These are phyloP conservation scores for Aureobasidium musti DNA, from an alignment of 2,329 filamentous ascomycete species.

Conservation along the genomic window DNA sequence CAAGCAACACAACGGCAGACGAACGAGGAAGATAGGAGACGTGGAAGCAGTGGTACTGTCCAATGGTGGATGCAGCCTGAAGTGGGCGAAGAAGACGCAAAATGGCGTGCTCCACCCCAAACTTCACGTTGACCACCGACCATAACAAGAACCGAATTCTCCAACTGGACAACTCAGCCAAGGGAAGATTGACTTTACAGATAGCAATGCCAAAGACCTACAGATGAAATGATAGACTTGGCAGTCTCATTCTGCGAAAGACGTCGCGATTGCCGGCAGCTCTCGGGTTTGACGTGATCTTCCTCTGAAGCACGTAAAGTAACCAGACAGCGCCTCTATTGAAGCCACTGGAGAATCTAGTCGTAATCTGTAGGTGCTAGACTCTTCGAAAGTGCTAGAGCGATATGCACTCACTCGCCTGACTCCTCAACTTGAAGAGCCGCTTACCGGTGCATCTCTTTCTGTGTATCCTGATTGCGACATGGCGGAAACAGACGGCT, in stretches of 20 bases:
- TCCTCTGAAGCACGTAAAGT: neutral
- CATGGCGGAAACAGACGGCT: too few relatives aligned
- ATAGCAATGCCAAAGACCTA: neutral
- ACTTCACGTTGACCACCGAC: neutral
- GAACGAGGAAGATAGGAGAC: neutral
- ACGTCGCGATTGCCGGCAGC: neutral
- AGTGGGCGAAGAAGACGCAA: neutral
- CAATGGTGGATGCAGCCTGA: neutral
- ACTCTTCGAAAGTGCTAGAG: too few relatives aligned
- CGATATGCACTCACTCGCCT: neutral
- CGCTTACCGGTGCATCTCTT: neutral
- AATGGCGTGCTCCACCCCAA: constrained; percentile 10
- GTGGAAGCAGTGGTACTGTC: neutral
- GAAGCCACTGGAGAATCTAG: neutral
- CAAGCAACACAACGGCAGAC: neutral
- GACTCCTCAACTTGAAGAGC: neutral
- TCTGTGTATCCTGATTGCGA: neutral
- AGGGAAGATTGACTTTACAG: neutral
- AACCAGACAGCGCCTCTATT: neutral
- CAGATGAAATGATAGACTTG: neutral
- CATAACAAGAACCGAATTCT: neutral
- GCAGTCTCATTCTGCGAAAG: neutral
- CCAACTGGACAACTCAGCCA: neutral
- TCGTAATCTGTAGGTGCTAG: neutral
- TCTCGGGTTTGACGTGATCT: neutral